phyloP scores from a whole-genome alignment of 106 monocot genomes.

The Dendrobium officinale region DNA sequence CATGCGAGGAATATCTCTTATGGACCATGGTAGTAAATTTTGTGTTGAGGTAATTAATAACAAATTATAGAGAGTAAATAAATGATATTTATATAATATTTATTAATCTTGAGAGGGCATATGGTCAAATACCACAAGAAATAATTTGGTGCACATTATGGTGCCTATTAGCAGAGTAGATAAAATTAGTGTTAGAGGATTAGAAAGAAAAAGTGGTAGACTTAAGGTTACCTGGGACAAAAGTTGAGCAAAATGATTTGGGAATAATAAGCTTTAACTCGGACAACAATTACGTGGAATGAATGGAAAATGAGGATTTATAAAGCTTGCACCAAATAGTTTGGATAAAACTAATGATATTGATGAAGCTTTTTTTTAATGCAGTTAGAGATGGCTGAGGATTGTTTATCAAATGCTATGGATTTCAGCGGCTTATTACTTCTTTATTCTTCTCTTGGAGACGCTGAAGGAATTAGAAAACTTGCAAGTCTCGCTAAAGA shows the following conservation, averaged over 20 bases:
- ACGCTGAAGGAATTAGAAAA: conserved; percentile 70
- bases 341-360: no score
- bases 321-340: no score
- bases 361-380: not conserved
- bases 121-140: not conserved
- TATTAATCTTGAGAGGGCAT: not conserved
- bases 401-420: conserved; percentile 75
- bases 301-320: not conserved
- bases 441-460: conserved; percentile 82
- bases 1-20: not conserved
- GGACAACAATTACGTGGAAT: not conserved
- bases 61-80: not conserved
- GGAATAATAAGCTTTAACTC: no score
- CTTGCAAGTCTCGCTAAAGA: conserved; percentile 77
- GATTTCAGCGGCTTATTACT: conserved; percentile 90
- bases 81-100: not conserved
- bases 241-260: not conserved
- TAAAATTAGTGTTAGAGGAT: no score
- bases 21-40: not conserved
- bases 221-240: no score
- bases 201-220: not conserved
- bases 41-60: not conserved
- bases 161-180: no score
- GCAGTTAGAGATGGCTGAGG: conserved; percentile 91
- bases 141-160: not conserved